phyloP scores from a whole-genome alignment of 2,329 filamentous ascomycete species.

The Fusarium sp. region DNA sequence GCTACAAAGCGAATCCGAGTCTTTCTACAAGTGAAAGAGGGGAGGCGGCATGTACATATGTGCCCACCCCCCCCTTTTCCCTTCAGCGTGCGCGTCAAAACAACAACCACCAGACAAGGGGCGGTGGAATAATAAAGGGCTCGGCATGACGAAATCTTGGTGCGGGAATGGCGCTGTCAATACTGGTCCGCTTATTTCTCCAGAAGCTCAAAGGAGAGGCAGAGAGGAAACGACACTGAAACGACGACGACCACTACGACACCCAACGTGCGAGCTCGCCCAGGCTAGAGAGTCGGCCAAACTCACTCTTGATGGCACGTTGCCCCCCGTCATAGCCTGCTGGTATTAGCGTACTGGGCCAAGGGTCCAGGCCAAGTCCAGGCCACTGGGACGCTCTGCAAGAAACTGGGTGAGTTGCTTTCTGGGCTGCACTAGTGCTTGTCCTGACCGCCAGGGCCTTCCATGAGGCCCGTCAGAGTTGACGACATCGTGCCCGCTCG shows the following conservation, averaged over 20 bases:
- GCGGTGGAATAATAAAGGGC: conserved; percentile 22
- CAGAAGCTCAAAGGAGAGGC: background rate
- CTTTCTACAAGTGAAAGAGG: background rate
- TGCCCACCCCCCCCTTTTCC: conserved; percentile 25
- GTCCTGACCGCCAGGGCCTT: conserved; percentile 25
- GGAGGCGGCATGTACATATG: background rate
- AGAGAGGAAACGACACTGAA: background rate
- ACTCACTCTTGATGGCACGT: conserved; percentile 1
- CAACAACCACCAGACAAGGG: conserved; percentile 11
- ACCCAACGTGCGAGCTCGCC: conserved; percentile 6
- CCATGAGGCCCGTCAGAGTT: conserved; percentile 6
- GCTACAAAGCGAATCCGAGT: background rate
- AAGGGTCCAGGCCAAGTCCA: conserved; percentile 31
- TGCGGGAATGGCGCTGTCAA: conserved; percentile 27
- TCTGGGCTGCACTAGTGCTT: conserved; percentile 13
- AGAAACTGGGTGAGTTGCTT: background rate
- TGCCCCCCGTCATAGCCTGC: background rate
- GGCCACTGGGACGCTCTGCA: background rate
- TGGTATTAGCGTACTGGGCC: background rate
- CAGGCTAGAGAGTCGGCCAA: background rate
- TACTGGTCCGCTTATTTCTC: conserved; percentile 3
- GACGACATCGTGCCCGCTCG: background rate
- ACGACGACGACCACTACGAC: conserved; percentile 15
- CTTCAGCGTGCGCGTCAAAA: conserved; percentile 3
- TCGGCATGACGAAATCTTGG: conserved; percentile 36